phyloP scores from a whole-genome alignment of 2,329 filamentous ascomycete species.

The Fusarium mundagurra region DNA sequence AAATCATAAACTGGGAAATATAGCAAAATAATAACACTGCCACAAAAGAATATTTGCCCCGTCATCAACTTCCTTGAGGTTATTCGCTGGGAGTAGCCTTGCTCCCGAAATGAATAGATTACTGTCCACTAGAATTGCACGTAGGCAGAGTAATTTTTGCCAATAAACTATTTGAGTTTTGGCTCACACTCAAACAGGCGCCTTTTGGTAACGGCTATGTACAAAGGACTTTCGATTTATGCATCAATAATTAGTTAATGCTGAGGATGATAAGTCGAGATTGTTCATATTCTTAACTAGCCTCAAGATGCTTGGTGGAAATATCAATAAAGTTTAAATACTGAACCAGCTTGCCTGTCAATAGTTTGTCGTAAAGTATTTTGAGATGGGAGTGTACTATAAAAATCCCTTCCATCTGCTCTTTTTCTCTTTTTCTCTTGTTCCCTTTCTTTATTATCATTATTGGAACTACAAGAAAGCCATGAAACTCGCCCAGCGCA shows the following conservation, averaged over 20 bases:
- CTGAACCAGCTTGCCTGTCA: background rate
- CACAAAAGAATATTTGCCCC: background rate
- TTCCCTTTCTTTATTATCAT: background rate
- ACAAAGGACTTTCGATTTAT: background rate
- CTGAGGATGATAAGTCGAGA: background rate
- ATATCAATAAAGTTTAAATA: background rate
- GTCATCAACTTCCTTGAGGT: background rate
- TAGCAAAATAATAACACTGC: no score
- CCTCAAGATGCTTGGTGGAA: background rate
- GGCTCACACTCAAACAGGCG: accelerated
- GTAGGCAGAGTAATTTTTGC: no score
- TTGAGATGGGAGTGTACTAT: background rate
- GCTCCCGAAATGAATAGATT: background rate
- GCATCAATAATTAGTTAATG: background rate
- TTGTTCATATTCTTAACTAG: background rate
- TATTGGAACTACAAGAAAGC: background rate
- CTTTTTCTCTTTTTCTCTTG: no score
- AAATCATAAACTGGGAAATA: background rate
- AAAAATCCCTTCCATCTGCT: background rate
- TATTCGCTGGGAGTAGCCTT: background rate
- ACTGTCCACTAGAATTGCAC: background rate
- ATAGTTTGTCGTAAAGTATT: background rate
- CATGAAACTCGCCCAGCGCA: background rate
- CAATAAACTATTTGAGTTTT: background rate
- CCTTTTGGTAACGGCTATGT: no score